Percentiles rank a stretch among this genome's conserved stretches.
Conservation (phyloP, 2,329 filamentous ascomycete genomes). For the Colletotrichum sp. region DNA sequence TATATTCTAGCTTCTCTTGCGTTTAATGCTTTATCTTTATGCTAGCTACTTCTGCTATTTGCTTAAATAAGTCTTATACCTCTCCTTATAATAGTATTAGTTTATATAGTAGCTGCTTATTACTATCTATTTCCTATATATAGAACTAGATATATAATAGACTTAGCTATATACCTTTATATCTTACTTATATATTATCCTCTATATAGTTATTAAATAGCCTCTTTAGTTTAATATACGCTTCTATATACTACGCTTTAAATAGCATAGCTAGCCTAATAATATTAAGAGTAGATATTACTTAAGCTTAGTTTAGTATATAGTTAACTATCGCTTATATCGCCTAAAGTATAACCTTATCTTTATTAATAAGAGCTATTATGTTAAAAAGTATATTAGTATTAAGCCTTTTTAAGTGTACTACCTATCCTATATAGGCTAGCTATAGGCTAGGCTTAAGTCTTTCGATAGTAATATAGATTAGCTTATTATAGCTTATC, state of each 20-base stretch:
- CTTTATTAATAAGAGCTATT: no score
- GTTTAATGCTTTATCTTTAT: not conserved
- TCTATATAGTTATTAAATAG: not conserved
- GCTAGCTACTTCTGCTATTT: not conserved
- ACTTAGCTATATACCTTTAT: not conserved
- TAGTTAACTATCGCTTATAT: not conserved
- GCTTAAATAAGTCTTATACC: not conserved
- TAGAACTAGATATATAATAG: not conserved
- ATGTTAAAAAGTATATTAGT: no score
- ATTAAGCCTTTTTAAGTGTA: no score
- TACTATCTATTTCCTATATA: not conserved
- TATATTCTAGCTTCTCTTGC: no score
- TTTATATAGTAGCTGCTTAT: not conserved
- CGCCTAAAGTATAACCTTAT: no score
- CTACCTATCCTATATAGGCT: no score
- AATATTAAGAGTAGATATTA: not conserved
- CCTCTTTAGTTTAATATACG: no score
- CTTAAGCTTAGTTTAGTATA: no score
- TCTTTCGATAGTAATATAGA: no score
- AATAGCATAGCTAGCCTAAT: not conserved
- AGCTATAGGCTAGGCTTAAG: no score
- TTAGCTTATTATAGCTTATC: no score
- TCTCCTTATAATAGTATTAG: not conserved
- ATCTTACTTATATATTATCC: not conserved
- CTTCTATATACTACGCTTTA: no score